These are phyloP conservation scores for Cytospora leucostoma DNA, from an alignment of 2,329 filamentous ascomycete species.

Conservation along the genomic window DNA sequence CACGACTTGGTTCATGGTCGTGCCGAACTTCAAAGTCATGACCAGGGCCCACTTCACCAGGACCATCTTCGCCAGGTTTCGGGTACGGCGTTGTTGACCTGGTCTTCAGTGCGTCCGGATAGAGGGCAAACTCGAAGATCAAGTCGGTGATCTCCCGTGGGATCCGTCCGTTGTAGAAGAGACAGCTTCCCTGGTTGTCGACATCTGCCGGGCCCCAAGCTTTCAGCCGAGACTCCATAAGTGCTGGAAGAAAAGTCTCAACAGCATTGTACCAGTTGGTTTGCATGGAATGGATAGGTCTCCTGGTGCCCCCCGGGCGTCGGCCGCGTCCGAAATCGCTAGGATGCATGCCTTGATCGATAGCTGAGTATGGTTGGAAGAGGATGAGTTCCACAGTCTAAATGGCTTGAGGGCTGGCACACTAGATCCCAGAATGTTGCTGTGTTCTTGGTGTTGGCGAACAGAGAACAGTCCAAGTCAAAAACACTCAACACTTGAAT, in stretches of 20 bases:
- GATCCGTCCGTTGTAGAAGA: constrained; percentile 4
- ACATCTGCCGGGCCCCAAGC: neutral
- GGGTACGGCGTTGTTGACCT: neutral
- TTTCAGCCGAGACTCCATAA: constrained; percentile 2
- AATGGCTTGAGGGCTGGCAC: too few relatives aligned
- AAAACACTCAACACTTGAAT: too few relatives aligned
- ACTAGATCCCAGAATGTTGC: too few relatives aligned
- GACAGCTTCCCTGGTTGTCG: neutral
- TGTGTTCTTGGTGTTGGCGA: too few relatives aligned
- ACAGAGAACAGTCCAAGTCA: too few relatives aligned
- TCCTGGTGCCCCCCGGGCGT: neutral
- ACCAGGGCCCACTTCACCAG: too few relatives aligned
- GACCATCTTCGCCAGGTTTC: too few relatives aligned
- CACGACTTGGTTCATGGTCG: neutral
- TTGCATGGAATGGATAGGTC: neutral
- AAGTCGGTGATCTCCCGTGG: constrained; percentile 13
- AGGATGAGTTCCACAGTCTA: too few relatives aligned
- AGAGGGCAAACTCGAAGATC: constrained; percentile 14
- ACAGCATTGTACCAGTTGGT: neutral
- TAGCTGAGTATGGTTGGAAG: too few relatives aligned
- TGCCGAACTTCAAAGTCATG: constrained; percentile 3
- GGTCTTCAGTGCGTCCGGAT: neutral
- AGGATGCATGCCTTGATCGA: too few relatives aligned
- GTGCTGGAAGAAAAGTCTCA: neutral
- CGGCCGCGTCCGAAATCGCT: neutral